Base-by-base conservation (phyloP, 495 filamentous ascomycete genomes). In the Talaromyces stipitatus region DNA sequence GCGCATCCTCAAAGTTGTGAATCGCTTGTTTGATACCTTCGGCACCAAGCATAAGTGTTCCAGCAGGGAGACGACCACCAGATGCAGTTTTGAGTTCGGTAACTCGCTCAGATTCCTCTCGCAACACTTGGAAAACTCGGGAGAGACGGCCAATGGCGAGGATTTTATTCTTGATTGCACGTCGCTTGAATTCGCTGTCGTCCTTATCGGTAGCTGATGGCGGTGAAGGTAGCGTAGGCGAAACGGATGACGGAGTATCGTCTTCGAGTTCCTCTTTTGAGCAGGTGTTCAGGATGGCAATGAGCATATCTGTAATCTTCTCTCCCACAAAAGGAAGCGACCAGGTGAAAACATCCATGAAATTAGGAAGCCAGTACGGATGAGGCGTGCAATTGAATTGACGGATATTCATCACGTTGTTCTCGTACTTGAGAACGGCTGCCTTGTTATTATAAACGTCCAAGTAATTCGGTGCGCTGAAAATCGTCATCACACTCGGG, bases 391-490 rank as follows among this genome's bases (percentile, higher is more conserved):
- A 98, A 73, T 98, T 98, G 76, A 98, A 98, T 69, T 98, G 94
- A 27, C 94, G 83, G 66, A 98, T 98, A 78, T 98, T 98, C 94
- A 98, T 98, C 56, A 98, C 94, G 67, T 98, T 98, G 74, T 98
- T 98, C 71, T 98, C 94, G 69, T 98, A 98, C 71, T 98, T 98
- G 58, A 98, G 76, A 20, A 98, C 94, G 0, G 94, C 94, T 0
- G 94, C 94, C 74, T 98, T 98, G 82, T 98, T 98, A 83, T 98
- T 98, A 77, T 98, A 98, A n/a, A 98, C 91, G 68, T 98, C 94
- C 60, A 98, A 80, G 67, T 98, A 97, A 68, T 98, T 98, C 22
- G 94, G 94, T 3, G 94, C 94, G 50, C 92, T 97, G 81, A 98
- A 98, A 67, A 98, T 98, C 43, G 94, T 98, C 94, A 98, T 98